Evolutionary conservation across 768 basidiomycete species (phyloP), one percentile per base, ranked within the genome.

Genomic region (Collybia sp.): DNA sequence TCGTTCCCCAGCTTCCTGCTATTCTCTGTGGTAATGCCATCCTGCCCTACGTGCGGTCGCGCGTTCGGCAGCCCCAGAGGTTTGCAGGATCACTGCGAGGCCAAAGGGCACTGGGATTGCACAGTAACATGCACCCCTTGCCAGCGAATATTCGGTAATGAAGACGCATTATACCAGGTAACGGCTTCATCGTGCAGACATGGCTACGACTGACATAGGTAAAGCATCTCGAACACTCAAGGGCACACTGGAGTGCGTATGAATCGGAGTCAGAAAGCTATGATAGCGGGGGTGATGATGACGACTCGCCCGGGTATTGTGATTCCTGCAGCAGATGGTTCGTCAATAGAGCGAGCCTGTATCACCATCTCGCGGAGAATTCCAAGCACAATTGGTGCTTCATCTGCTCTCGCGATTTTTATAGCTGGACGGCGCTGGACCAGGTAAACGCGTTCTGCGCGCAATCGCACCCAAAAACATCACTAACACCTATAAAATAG

Each of bases 301-400:
- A n/a, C n/a, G n/a, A n/a, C n/a, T n/a, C n/a, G n/a, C n/a, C n/a
- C n/a, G n/a, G n/a, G n/a, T n/a, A n/a, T n/a, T n/a, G 64, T 43
- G 30, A 30, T 10, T 40, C 43, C 12, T 66, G 64, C 42, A 42
- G 57, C 4, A 43, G 55, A 34, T 42, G 42, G 40, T 66, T 63
- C 46, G 49, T 52, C 16, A 40, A 55, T 38, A 15, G 18, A 25
- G 6, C 20, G 40, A 43, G 45, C 20, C 51, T 63, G 13, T 42
- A 49, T 20, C 48, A 58, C 19, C 63, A 64, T 41, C 52, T 58
- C 11, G 53, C 49, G 8, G 41, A 37, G 12, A 58, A 47, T 45
- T 42, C 46, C 11, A 47, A 30, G n/a, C 66, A 68, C 45, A 62
- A 66, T 42, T 66, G 64, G 65, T 68, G 66, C 49, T 64, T 64